Evolutionary conservation across 805 yeast species (phyloP).

Genomic region (Saturnispora gosingensis): DNA sequence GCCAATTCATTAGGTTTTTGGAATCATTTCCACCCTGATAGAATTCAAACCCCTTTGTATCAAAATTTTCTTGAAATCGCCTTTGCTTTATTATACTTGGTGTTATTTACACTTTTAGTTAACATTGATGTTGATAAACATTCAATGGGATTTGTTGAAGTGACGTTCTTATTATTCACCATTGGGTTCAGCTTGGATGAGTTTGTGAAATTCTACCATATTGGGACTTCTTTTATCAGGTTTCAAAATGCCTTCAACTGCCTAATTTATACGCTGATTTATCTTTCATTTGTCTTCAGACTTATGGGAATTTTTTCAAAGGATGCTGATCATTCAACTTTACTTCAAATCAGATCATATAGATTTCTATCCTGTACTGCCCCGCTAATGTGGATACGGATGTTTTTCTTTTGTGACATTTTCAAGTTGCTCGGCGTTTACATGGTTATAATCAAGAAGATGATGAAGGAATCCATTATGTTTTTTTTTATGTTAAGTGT

Average conservation of each 20-base stretch:
- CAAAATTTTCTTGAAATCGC: slow-evolving; percentile 66
- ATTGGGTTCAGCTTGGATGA: slow-evolving; percentile 63
- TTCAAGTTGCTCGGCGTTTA: slow-evolving; percentile 78
- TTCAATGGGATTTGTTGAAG: slow-evolving; percentile 40
- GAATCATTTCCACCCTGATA: slow-evolving; percentile 69
- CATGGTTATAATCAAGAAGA: slow-evolving; percentile 74
- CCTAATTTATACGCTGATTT: slow-evolving; percentile 48
- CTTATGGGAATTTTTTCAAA: slow-evolving; percentile 30
- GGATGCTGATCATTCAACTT: slow-evolving; percentile 17
- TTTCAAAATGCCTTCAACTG: slow-evolving; percentile 79
- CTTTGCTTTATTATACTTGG: slow-evolving; percentile 54
- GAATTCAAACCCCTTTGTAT: slow-evolving; percentile 78
- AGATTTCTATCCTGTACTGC: slow-evolving; percentile 70
- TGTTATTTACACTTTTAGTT: slow-evolving; percentile 52
- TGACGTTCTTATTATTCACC: slow-evolving; percentile 54
- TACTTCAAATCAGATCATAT: slow-evolving; percentile 36
- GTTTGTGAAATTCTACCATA: slow-evolving; percentile 58
- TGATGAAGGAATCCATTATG: slow-evolving; percentile 81
- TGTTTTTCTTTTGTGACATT: slow-evolving; percentile 68
- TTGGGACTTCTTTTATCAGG: slow-evolving; percentile 62
- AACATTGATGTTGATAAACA: slow-evolving; percentile 41
- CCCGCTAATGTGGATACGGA: slow-evolving; percentile 79
- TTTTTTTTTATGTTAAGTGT: slow-evolving; percentile 67
- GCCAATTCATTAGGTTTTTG: slow-evolving; percentile 44
- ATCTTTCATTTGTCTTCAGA: slow-evolving; percentile 47